Base-by-base conservation (phyloP, 768 basidiomycete species). In the Coprinopsis sp. region DNA sequence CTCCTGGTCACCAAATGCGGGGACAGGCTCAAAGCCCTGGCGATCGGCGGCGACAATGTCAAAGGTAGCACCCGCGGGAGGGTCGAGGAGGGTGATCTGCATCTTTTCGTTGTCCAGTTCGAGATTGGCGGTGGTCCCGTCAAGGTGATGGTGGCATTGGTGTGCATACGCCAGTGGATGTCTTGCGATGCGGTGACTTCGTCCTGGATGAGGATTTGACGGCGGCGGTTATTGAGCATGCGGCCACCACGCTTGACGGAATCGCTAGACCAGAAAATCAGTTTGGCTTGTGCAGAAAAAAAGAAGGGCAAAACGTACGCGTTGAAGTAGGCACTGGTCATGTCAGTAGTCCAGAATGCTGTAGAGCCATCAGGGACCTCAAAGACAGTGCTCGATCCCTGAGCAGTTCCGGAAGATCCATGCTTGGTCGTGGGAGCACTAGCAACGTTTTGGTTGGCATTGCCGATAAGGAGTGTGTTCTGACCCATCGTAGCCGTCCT, bases 401-500 rank as follows among this genome's bases (percentile, higher is more conserved):
- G 96, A 0, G 62, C 57, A 3, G 86, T 78, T n/a, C 72, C 77
- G 2, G 73, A 69, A 7, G 70, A 60, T 6, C 61, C 72, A 53
- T 74, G 80, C 29, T 72, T 70, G n/a, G 73, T 72, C 18, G 68
- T 78, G 0, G 91, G 87, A 3, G 77, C 71, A 16, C 78, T 79
- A 14, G 68, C 62, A 37, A 96, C 89, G 50, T 82, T 76, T 68
- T 99, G 96, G 69, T 98, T 97, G 25, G 66, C 60, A 51, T 71
- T 68, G 55, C 76, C 76, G 54, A 97, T 74, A 44, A 94, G 58
- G 52, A 99, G 73, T 4, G 92, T 93, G 72, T 98, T 99, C 71
- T 99, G 96, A 2, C 96, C 96, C 66, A 95, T 91, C 3, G 95
- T 96, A 68, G 84, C 81, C 75, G 94, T 98, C 61, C 94, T 79